phyloP scores from a whole-genome alignment of 352 stramenopile genomes.

The Globisporangium polare region DNA sequence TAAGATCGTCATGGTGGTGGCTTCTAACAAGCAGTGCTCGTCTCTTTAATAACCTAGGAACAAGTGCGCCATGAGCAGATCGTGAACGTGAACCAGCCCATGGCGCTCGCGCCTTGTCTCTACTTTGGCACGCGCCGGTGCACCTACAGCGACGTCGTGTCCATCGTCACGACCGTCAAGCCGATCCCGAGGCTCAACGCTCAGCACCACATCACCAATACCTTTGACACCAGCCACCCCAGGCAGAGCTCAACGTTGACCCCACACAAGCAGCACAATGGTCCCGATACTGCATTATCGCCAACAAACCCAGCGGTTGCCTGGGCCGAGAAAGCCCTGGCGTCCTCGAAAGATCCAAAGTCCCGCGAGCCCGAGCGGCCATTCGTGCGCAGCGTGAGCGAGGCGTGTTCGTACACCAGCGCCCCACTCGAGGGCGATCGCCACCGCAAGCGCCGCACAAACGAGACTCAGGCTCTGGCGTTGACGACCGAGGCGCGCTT shows the following conservation, averaged over 20 bases:
- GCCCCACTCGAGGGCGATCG: slow-evolving; percentile 23
- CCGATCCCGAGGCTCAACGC: slow-evolving; percentile 24
- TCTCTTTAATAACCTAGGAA: slow-evolving; percentile 17
- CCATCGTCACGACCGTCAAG: slow-evolving; percentile 52
- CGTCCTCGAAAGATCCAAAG: slow-evolving; percentile 2
- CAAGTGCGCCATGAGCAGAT: slow-evolving; percentile 45
- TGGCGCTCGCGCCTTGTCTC: slow-evolving; percentile 47
- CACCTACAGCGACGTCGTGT: slow-evolving; percentile 73
- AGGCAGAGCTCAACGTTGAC: neutral
- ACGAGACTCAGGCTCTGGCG: slow-evolving; percentile 28
- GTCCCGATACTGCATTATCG: no score
- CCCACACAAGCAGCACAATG: neutral
- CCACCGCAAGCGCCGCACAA: slow-evolving; percentile 12
- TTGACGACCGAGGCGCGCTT: slow-evolving; percentile 31
- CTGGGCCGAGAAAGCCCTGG: slow-evolving; percentile 7
- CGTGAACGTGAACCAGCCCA: slow-evolving; percentile 52
- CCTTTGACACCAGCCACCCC: neutral
- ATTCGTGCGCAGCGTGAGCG: neutral
- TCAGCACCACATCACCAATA: slow-evolving; percentile 1
- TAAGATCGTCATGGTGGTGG: neutral
- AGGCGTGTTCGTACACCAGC: slow-evolving; percentile 11
- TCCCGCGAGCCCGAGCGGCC: slow-evolving; percentile 18
- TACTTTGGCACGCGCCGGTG: slow-evolving; percentile 72
- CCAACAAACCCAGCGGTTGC: neutral
- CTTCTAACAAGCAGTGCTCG: neutral